These are phyloP conservation scores for Lasiodiplodia theobromae DNA, from an alignment of 2,329 filamentous ascomycete genomes.

Conservation along the genomic window DNA sequence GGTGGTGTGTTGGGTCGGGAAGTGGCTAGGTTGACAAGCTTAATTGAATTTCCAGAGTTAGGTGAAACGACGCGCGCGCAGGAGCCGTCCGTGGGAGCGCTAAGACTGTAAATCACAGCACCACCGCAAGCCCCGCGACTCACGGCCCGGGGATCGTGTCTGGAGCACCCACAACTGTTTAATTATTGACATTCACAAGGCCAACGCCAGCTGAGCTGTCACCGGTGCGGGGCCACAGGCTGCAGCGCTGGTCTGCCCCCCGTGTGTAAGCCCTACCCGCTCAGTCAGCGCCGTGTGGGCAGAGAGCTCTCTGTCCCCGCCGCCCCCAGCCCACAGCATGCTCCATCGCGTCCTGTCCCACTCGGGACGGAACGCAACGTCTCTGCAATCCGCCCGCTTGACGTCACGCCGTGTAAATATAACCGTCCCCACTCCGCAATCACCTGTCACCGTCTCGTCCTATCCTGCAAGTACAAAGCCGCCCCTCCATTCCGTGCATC, in stretches of 20 bases:
- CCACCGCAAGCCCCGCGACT: neutral
- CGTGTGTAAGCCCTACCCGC: conserved; percentile 18
- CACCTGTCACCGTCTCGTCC: neutral
- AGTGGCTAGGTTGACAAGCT: conserved; percentile 5
- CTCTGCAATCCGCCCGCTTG: neutral
- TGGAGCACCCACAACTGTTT: neutral
- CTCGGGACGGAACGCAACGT: neutral
- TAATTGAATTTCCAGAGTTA: conserved; percentile 25
- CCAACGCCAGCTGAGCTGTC: conserved; percentile 19
- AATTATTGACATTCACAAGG: neutral
- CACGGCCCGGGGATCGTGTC: neutral
- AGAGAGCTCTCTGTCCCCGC: neutral
- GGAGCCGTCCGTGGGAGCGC: conserved; percentile 16
- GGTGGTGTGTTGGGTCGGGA: neutral
- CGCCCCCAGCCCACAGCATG: neutral
- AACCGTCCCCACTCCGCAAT: neutral
- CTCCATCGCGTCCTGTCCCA: conserved; percentile 8
- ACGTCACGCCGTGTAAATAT: conserved; percentile 6
- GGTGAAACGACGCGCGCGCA: conserved; percentile 21
- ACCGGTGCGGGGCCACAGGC: conserved; percentile 7
- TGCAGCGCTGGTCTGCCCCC: neutral
- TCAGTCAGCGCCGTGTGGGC: conserved; percentile 4
- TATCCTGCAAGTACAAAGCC: neutral
- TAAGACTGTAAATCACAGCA: conserved; percentile 26
- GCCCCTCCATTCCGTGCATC: neutral